Evolutionary conservation across 106 monocot genomes (phyloP), one percentile per base, ranked within the genome.

Genomic region (Gastrodia elata): DNA sequence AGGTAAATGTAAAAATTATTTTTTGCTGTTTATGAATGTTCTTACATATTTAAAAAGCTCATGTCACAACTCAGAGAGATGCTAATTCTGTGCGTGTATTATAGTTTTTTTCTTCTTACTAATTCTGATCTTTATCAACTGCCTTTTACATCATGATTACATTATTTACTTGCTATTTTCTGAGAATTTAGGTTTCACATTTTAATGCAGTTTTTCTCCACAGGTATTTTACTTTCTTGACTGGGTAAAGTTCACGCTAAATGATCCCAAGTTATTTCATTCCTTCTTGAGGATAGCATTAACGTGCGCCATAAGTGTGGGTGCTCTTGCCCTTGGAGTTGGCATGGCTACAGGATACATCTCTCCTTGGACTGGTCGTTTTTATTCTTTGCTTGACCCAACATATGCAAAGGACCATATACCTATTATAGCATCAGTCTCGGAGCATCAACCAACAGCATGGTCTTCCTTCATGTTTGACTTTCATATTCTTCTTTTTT

Each of bases 391-490:
- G 72, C 90, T 91, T 68, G 90, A 91, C 81, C 90, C 90, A 49
- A 91, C 90, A 41, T 91, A 91, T 82, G 90, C 90, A 30, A 91
- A 91, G 64, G 90, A 87, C 67, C 90, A 91, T 77, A 91, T 91
- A 59, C 90, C 90, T 3, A 91, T 87, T 59, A 91, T 91, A 71
- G 90, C 90, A 40, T 91, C 90, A 30, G 90, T 91, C 40, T 91
- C 90, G 18, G 90, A 91, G 80, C 90, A 91, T 79, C 90, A 91
- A 58, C 90, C 90, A 37, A 91, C 90, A 38, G 90, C 90, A 71
- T 91, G 90, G 90, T 91, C 90, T 35, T 91, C 90, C 20, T 91
- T 91, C 70, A 91, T 91, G 87, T 91, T 91, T 78, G 90, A 91
- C 64, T 91, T 87, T 78, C 90, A 91, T 68, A 91, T 91, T 37